Conservation (phyloP, 805 yeast species). For the Diddensiella caesifluorescens region DNA sequence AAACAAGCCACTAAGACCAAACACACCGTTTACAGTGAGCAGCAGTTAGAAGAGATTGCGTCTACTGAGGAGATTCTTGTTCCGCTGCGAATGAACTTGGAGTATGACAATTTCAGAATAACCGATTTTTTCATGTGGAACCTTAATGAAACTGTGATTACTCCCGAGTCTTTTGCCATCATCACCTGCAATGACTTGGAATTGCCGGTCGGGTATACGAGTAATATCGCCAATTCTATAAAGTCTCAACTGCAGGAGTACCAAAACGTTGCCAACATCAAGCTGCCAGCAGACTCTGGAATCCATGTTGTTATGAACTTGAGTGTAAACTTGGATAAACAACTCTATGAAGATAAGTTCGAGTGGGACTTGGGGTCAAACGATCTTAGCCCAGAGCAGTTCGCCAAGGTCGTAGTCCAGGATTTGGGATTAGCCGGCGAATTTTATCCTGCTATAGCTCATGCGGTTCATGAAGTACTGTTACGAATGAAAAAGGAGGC, state of each 20-base stretch:
- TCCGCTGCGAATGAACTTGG: slow-evolving; percentile 63
- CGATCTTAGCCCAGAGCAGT: slow-evolving; percentile 68
- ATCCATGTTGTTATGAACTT: slow-evolving; percentile 75
- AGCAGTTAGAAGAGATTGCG: slow-evolving; percentile 35
- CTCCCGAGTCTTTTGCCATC: slow-evolving; percentile 71
- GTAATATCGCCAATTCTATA: slow-evolving; percentile 67
- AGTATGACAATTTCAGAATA: slow-evolving; percentile 47
- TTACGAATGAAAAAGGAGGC: slow-evolving; percentile 76
- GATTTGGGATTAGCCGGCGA: slow-evolving; percentile 84
- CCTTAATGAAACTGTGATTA: slow-evolving; percentile 53
- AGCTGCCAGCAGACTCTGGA: slow-evolving; percentile 60
- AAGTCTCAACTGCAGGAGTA: slow-evolving; percentile 77
- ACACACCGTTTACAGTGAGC: slow-evolving; percentile 34
- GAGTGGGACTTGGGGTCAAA: slow-evolving; percentile 75
- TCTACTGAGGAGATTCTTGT: slow-evolving; percentile 44
- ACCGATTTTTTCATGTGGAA: slow-evolving; percentile 75
- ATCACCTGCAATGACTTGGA: slow-evolving; percentile 81
- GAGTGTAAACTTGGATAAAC: slow-evolving; percentile 76
- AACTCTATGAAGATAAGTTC: slow-evolving; percentile 82
- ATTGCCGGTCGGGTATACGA: slow-evolving; percentile 53
- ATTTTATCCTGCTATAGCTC: slow-evolving; percentile 84
- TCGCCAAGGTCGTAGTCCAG: slow-evolving; percentile 74
- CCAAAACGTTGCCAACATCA: slow-evolving; percentile 54
- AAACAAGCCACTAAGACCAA: slow-evolving; percentile 40
- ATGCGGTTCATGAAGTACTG: slow-evolving; percentile 75